A percentile compares a stretch with the other conserved stretches of the same genome.
These are phyloP conservation scores for Triadica sebifera DNA, from an alignment of 345 rosid genomes.

Conservation along the genomic window DNA sequence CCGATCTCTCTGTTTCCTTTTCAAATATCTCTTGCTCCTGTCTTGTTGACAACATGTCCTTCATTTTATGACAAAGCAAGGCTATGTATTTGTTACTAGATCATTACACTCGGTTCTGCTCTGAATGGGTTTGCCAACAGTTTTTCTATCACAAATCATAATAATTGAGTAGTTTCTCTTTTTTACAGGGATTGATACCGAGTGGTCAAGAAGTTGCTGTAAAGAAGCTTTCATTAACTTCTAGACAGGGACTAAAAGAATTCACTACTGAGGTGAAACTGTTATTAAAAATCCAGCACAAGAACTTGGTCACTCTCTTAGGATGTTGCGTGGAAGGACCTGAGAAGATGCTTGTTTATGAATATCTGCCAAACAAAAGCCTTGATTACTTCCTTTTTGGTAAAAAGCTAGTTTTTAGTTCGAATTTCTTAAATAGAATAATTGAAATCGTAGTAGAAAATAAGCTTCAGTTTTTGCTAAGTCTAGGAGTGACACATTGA, in stretches of 20 bases:
- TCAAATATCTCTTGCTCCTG: background rate
- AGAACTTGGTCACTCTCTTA: constrained; percentile 27
- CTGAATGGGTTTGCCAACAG: background rate
- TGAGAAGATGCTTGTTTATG: constrained; percentile 38
- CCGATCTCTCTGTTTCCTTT: background rate
- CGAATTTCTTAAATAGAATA: background rate
- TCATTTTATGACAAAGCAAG: background rate
- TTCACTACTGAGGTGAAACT: constrained; percentile 35
- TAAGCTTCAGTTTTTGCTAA: background rate
- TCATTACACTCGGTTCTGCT: background rate
- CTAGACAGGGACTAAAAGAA: constrained; percentile 29
- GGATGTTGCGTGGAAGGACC: constrained; percentile 35
- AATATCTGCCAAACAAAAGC: constrained; percentile 35
- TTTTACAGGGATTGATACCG: constrained; percentile 28
- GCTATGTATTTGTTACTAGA: background rate
- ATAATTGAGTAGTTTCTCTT: background rate
- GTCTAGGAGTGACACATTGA: background rate
- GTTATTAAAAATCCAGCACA: constrained; percentile 30
- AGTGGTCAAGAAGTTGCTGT: constrained; percentile 32
- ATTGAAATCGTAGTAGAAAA: background rate
- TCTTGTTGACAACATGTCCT: background rate
- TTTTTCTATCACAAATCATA: background rate
- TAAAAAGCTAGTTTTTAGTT: constrained; percentile 1
- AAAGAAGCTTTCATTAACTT: constrained; percentile 32
- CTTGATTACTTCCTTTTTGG: constrained; percentile 34